Evolutionary conservation across 1,139 yeast genomes (phyloP).

Genomic region (Sugiyamaella novakii): DNA sequence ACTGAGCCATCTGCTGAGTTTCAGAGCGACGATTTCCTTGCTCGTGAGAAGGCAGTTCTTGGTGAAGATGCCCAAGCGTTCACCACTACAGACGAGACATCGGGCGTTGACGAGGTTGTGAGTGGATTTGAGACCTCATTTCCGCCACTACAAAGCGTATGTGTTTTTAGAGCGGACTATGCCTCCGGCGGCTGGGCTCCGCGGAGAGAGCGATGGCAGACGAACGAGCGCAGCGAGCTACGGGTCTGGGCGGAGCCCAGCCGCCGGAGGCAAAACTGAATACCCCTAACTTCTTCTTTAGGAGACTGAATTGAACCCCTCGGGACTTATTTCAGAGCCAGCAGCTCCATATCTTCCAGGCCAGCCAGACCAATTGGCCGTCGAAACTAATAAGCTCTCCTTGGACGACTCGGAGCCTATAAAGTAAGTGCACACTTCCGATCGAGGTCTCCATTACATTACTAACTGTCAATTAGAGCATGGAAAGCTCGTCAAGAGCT

Average conservation of each 20-base stretch:
- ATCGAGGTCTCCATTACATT: background rate
- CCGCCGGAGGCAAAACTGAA: no score
- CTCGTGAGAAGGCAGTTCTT: conserved; percentile 80
- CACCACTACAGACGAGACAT: conserved; percentile 65
- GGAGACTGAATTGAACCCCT: conserved; percentile 20
- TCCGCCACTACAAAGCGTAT: conserved; percentile 54
- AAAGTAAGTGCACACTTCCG: conserved; percentile 26
- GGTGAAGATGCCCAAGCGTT: conserved; percentile 75
- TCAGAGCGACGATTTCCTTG: conserved; percentile 63
- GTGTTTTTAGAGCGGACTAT: background rate
- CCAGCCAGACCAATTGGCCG: conserved; percentile 29
- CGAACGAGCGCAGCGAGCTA: no score
- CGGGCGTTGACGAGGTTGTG: conserved; percentile 55
- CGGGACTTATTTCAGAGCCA: conserved; percentile 37
- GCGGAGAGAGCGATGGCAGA: no score
- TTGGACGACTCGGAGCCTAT: conserved; percentile 42
- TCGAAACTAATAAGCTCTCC: conserved; percentile 34
- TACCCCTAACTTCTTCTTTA: background rate
- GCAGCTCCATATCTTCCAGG: conserved; percentile 38
- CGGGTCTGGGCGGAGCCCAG: no score
- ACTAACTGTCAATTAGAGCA: conserved; percentile 42
- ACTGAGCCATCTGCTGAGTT: conserved; percentile 41
- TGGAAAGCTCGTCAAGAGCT: conserved; percentile 86
- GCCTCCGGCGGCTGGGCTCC: background rate
- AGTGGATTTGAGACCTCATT: conserved; percentile 42